phyloP scores from a whole-genome alignment of 768 basidiomycete species.

The Boletus huronensis region DNA sequence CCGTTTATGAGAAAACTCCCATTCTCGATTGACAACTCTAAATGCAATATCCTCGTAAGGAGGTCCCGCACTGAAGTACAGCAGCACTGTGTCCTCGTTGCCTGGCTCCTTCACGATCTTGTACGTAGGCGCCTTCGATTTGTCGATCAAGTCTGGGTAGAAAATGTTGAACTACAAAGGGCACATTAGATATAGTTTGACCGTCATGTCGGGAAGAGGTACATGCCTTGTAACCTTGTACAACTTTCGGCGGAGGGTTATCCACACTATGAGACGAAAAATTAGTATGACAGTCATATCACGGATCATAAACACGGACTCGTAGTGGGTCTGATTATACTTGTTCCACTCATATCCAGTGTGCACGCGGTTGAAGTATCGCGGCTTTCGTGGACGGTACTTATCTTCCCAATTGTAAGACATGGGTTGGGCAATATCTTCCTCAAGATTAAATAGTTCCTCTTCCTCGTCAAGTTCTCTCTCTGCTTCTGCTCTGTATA shows the following conservation, averaged over 20 bases:
- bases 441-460: constrained; percentile 92
- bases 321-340: constrained; percentile 99
- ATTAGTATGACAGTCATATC: constrained; percentile 2
- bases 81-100: constrained; percentile 90
- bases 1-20: constrained; percentile 99
- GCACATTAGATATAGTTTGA: constrained; percentile 12
- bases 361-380: constrained; percentile 98
- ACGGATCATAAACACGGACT: constrained; percentile 46
- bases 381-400: constrained; percentile 92
- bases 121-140: constrained; percentile 94
- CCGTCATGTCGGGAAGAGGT: background rate
- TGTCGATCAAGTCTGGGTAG: constrained; percentile 99
- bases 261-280: constrained; percentile 62
- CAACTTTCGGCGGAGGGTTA: constrained; percentile 98
- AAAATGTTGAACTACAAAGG: constrained; percentile 83
- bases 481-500: constrained; percentile 89
- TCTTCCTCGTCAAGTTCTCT: constrained; percentile 94
- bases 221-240: constrained; percentile 92
- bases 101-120: constrained; percentile 91
- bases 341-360: constrained; percentile 99
- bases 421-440: constrained; percentile 76
- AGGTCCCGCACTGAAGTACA: constrained; percentile 94
- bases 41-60: constrained; percentile 99
- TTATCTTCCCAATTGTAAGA: constrained; percentile 99
- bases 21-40: constrained; percentile 94